phyloP scores from a whole-genome alignment of 495 filamentous ascomycete species.

The Neurospora cerealis region DNA sequence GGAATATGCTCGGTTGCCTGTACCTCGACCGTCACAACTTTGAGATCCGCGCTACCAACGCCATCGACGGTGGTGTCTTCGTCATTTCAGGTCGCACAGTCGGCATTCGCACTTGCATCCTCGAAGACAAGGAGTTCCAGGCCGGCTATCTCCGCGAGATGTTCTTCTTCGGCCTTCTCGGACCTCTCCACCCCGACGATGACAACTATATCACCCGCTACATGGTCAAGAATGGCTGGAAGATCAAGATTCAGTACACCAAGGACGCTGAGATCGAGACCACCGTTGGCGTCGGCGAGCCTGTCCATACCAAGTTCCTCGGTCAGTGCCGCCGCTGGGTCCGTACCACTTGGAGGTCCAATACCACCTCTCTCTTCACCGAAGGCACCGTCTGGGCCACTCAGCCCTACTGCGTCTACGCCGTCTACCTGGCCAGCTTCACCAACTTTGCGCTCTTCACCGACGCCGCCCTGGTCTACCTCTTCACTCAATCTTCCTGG shows the following conservation, averaged over 20 bases:
- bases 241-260: constrained; percentile 53
- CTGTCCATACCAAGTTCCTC: constrained; percentile 41
- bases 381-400: constrained; percentile 20
- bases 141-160: constrained; percentile 47
- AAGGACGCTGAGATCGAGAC: constrained; percentile 48
- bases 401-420: constrained; percentile 54
- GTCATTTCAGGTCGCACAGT: constrained; percentile 46
- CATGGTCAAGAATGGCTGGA: constrained; percentile 44
- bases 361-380: constrained; percentile 43
- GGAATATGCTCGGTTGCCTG: constrained; percentile 41
- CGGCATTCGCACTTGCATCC: constrained; percentile 37
- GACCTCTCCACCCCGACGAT: constrained; percentile 50
- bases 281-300: constrained; percentile 35
- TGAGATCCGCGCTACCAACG: constrained; percentile 42
- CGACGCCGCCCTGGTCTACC: constrained; percentile 38
- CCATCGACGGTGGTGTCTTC: constrained; percentile 46
- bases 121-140: constrained; percentile 35
- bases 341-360: constrained; percentile 58
- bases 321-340: constrained; percentile 52
- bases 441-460: constrained; percentile 49
- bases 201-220: constrained; percentile 64
- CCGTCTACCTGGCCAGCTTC: constrained; percentile 48
- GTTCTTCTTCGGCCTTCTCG: constrained; percentile 38
- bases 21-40: constrained; percentile 52
- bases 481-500: constrained; percentile 3